A percentile compares a stretch with the other conserved stretches of the same genome.
Conservation (phyloP, 352 stramenopile species). For the Peronospora tabacina region DNA sequence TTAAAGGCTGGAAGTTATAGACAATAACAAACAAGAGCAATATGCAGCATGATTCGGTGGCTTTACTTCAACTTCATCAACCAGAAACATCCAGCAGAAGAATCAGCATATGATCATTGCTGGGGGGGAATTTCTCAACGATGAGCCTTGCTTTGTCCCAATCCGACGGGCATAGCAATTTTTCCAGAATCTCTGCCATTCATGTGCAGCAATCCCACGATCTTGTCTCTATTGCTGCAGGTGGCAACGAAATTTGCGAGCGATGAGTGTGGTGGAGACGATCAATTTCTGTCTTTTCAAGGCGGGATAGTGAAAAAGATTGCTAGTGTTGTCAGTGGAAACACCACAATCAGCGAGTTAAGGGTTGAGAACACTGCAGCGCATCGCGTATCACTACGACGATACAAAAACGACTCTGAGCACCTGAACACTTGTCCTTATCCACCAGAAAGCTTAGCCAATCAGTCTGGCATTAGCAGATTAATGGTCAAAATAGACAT, state of each 20-base stretch:
- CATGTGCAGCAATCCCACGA: not conserved
- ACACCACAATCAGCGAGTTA: constrained; percentile 4
- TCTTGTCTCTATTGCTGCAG: not conserved
- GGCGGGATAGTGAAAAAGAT: constrained; percentile 39
- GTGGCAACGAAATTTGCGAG: constrained; percentile 17
- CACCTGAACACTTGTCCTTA: constrained; percentile 7
- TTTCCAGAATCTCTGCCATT: not conserved
- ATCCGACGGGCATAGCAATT: too few relatives aligned
- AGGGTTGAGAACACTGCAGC: constrained; percentile 2
- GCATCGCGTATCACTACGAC: constrained; percentile 10
- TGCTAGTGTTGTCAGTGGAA: constrained; percentile 28
- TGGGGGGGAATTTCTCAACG: constrained; percentile 12
- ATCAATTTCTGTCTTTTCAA: constrained; percentile 10
- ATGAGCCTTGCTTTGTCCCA: too few relatives aligned
- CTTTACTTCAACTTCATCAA: constrained; percentile 6
- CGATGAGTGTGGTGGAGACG: too few relatives aligned
- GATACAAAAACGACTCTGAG: constrained; percentile 5
- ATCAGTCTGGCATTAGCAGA: not conserved
- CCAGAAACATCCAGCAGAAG: not conserved
- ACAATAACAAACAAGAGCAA: too few relatives aligned
- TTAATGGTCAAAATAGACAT: constrained; percentile 4
- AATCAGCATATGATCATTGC: constrained; percentile 29
- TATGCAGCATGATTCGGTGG: too few relatives aligned
- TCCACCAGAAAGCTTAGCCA: constrained; percentile 4
- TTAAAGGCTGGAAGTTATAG: too few relatives aligned